These are phyloP conservation scores for Xylariaceae sp. DNA, from an alignment of 2,329 filamentous ascomycete genomes.

Conservation along the genomic window DNA sequence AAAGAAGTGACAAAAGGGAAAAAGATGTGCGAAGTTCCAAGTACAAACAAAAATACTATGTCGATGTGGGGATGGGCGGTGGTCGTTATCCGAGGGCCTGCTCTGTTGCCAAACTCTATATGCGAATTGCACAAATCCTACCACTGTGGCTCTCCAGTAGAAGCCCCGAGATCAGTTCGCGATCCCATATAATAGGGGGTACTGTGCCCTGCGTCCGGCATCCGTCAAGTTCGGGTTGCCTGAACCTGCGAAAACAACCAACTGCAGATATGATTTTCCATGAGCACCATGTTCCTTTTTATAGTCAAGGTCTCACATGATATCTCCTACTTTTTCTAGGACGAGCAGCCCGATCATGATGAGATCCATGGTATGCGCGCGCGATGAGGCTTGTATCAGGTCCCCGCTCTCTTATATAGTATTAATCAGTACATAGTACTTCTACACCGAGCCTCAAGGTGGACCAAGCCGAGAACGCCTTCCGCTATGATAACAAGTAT, in stretches of 20 bases:
- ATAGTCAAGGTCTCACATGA: too few relatives aligned
- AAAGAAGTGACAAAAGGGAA: constrained; percentile 2
- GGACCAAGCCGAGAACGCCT: constrained; percentile 48
- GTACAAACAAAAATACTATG: constrained; percentile 12
- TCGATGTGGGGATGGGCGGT: too few relatives aligned
- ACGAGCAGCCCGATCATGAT: too few relatives aligned
- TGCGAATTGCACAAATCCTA: constrained; percentile 13
- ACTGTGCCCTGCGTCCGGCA: constrained; percentile 12
- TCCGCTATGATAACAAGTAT: constrained; percentile 47
- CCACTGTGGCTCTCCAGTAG: constrained; percentile 10
- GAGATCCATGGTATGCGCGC: too few relatives aligned
- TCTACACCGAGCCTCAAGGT: constrained; percentile 48
- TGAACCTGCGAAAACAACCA: too few relatives aligned
- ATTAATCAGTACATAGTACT: constrained; percentile 52
- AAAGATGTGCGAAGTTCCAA: constrained; percentile 3
- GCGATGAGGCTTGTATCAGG: too few relatives aligned
- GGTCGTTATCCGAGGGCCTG: too few relatives aligned
- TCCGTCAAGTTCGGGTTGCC: constrained; percentile 9
- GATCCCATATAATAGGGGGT: too few relatives aligned
- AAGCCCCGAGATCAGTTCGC: too few relatives aligned
- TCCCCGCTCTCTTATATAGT: constrained; percentile 38
- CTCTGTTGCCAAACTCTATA: constrained; percentile 18
- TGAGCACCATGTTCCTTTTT: constrained; percentile 10
- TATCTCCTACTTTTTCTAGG: too few relatives aligned
- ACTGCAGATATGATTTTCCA: too few relatives aligned